Conservation (phyloP, 352 stramenopile species). For the Phytophthora lateralis region DNA sequence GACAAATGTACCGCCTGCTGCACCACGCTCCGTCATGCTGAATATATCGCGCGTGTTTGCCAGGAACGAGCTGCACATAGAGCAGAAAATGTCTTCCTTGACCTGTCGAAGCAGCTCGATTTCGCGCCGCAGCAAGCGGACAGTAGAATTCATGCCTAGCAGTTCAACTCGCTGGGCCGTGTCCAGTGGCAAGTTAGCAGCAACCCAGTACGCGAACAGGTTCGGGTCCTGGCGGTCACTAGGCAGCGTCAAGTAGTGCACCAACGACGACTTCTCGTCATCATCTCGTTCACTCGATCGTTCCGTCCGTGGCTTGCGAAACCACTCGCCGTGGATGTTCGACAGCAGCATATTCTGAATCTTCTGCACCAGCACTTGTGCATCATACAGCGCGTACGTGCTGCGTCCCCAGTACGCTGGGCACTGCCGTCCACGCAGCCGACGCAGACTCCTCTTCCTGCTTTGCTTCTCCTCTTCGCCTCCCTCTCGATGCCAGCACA, state of each 20-base stretch:
- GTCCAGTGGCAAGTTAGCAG: constrained; percentile 68
- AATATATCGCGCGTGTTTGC: constrained; percentile 81
- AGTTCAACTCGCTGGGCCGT: constrained; percentile 63
- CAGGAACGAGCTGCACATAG: constrained; percentile 64
- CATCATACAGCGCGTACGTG: constrained; percentile 69
- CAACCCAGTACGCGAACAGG: constrained; percentile 83
- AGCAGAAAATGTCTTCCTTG: constrained; percentile 71
- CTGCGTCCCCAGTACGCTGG: constrained; percentile 53
- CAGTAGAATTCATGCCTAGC: constrained; percentile 63
- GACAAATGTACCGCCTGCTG: constrained; percentile 73
- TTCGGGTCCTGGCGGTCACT: constrained; percentile 64
- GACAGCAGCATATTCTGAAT: constrained; percentile 75
- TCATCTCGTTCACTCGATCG: constrained; percentile 11
- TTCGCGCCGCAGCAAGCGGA: constrained; percentile 60
- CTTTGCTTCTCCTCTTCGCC: constrained; percentile 4
- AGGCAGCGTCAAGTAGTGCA: constrained; percentile 39
- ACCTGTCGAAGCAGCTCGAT: constrained; percentile 63
- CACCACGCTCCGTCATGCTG: constrained; percentile 63
- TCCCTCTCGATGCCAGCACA: constrained; percentile 15
- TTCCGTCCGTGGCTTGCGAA: constrained; percentile 39
- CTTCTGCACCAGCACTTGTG: constrained; percentile 52
- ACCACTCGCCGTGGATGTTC: constrained; percentile 78
- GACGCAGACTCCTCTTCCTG: constrained; percentile 18
- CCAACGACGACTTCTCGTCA: constrained; percentile 17
- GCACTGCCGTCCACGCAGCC: constrained; percentile 36